Base-by-base conservation (phyloP, 352 stramenopile genomes). In the Phytophthora brassicae region DNA sequence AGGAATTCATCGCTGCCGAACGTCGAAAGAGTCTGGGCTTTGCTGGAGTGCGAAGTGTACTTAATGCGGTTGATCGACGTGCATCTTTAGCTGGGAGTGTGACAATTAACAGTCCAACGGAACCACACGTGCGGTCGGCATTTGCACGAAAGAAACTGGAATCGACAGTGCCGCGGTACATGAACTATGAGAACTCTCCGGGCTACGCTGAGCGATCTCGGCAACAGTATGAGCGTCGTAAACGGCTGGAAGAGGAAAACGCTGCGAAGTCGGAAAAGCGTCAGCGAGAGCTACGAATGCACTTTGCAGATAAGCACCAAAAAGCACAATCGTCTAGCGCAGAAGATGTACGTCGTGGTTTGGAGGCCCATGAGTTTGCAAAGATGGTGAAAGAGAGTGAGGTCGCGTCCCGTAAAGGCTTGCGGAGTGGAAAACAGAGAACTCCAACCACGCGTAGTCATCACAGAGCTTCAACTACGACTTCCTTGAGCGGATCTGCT, bases 161-260 rank as follows among this genome's bases (percentile, higher is more conserved):
- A 43, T 79, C 65, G 24, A 75, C 81, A 0, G 53, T 74, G 11
- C 80, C 83, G 11, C 77, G 83, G 13, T 92, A 92, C 52, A 52
- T 92, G 69, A 59, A 86, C 22, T 92, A 90, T 63, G 57, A 76
- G 49, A 81, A 81, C 9, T 65, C 60, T 0, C 61, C 70, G 1
- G 72, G 66, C 4, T 92, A 82, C 50, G 58, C 61, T 24, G 67
- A 75, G 23, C 75, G 81, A 53, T 70, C 78, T 13, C 77, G 81
- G 28, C 49, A 72, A 59, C 83, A 92, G 54, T 52, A 82, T 14
- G 79, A 92, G 35, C 83, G 83, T 17, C 80, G 83, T 17, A 86
- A 77, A 49, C 79, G 80, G 12, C 64, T 92, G n/a, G 80, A 92
- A 53, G 66, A 84, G 44, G 67, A 70, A 19, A 92, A 90, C 48